Evolutionary conservation across 208 protist species (phyloP), one percentile per base, ranked within the genome.

Genomic region (Trypanosoma rangeli): DNA sequence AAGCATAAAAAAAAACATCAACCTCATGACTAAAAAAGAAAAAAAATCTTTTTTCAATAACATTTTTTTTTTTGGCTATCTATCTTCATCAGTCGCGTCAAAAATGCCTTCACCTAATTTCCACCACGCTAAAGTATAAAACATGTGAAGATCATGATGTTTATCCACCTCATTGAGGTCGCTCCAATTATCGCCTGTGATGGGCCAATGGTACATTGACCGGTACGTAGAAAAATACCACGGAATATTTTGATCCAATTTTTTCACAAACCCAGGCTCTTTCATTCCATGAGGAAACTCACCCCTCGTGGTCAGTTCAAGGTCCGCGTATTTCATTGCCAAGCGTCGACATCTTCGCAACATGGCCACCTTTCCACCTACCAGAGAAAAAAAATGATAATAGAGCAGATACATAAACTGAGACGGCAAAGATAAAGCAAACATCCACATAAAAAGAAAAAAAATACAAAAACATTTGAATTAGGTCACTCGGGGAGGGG

Each of bases 221-320:
- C 90, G 83, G 61, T 95, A 95, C 3, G 87, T 91, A 2, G 90
- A 92, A 71, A 95, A 95, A 70, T 90, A 95, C 90, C 90, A 95
- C n/a, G 90, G 90, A 37, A 95, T 92, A 75, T 95, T 95, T 65
- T 93, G 84, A 58, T 95, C 90, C 12, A 95, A 68, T 58, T 95
- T 95, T 56, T 90, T 93, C 18, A 95, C 83, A 59, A 94, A 95
- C 0, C 80, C 87, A 49, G 90, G 87, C 60, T 93, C 86, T 53
- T 95, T 94, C 86, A 95, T 92, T n/a, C 90, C 90, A 68, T 95
- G 90, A 15, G 90, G 90, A 77, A 95, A 95, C 65, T 95, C 90
- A 49, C 90, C 90, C 10, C 90, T 73, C 10, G 90, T 95, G 10
- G 90, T 89, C 16, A 95, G 72, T 58, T 95, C 87, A 26, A 95